Base-by-base conservation (phyloP, 2,329 filamentous ascomycete genomes). In the Cladophialophora bantiana region DNA sequence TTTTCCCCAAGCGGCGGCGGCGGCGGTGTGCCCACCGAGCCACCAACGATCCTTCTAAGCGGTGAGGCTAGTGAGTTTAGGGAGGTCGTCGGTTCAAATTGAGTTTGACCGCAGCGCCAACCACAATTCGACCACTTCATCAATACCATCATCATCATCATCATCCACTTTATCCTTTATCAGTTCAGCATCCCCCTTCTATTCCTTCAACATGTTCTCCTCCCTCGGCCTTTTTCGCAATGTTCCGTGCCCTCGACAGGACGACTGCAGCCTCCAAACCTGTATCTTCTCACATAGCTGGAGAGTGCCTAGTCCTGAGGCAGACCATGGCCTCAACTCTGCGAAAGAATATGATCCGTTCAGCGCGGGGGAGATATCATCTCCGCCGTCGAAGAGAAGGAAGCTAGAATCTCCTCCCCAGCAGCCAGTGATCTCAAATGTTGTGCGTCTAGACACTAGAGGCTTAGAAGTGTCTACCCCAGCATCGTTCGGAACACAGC, bases 201-300 rank as follows among this genome's bases (percentile, higher is more conserved):
- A 31, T 26, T 31, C 20, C 12, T 12, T 10, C 40, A 50, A 35
- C 48, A 87, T 87, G 84, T 88, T 87, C 74, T 75, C 82, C 32
- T 78, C 83, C n/a, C 79, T 83, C 12, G 84, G 83, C n/a, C 75
- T 86, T 7, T 86, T 87, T 77, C 83, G 81, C 65, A 76, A 77
- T 50, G 77, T 85, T 50, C 72, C 78, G 34, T 89, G 87, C 74
- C 87, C 87, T 7, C 78, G 82, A 68, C 81, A 80, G 13, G 72
- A 76, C 34, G 69, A 76, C 66, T 89, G 87, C 76, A 73, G 76
- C 35, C 77, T 89, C 12, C 78, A 84, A 13, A 82, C 83, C 68
- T 90, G 87, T 77, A 83, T 89, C 20, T 90, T 89, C 76, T 80
- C 78, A 12, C 87, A 89, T 75, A 75, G 82, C 13, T 26, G 59